These are phyloP conservation scores for Aspergillus indologenus DNA, from an alignment of 495 filamentous ascomycete species.

Conservation along the genomic window DNA sequence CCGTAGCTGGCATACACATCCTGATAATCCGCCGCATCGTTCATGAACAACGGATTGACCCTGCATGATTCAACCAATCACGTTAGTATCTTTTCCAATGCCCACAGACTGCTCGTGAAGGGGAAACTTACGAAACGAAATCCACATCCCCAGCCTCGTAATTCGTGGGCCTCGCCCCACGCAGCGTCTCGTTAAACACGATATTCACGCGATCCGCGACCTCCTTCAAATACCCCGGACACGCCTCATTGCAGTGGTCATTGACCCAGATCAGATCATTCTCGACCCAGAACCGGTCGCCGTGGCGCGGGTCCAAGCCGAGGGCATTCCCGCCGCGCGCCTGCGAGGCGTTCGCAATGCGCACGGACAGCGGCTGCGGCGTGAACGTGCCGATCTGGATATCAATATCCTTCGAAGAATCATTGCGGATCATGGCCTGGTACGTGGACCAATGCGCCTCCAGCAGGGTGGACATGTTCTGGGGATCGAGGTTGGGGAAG, in stretches of 20 bases:
- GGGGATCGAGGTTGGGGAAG: conserved; percentile 9
- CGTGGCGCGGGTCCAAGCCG: conserved; percentile 12
- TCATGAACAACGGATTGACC: conserved; percentile 19
- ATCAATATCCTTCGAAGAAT: conserved; percentile 7
- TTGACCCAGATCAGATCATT: conserved; percentile 15
- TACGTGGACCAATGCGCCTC: conserved; percentile 8
- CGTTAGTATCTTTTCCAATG: neutral
- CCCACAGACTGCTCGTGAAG: neutral
- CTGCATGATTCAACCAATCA: neutral
- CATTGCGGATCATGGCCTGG: conserved; percentile 6
- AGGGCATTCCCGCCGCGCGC: conserved; percentile 11
- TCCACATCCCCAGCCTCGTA: conserved; percentile 12
- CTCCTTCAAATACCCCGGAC: conserved; percentile 7
- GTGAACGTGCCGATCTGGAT: conserved; percentile 15
- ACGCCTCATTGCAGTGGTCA: conserved; percentile 8
- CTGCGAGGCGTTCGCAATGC: conserved; percentile 3
- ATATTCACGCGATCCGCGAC: conserved; percentile 2
- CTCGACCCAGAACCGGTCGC: conserved; percentile 17
- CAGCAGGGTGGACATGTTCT: conserved; percentile 2
- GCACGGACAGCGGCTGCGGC: conserved; percentile 10
- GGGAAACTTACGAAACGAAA: conserved; percentile 11
- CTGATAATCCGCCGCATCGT: conserved; percentile 31
- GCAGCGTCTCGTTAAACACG: neutral
- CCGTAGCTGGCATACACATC: conserved; percentile 36
- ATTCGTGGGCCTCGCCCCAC: conserved; percentile 6